Evolutionary conservation across 345 rosid species (phyloP), one percentile per base, ranked within the genome.

Genomic region (Camelina hispida): DNA sequence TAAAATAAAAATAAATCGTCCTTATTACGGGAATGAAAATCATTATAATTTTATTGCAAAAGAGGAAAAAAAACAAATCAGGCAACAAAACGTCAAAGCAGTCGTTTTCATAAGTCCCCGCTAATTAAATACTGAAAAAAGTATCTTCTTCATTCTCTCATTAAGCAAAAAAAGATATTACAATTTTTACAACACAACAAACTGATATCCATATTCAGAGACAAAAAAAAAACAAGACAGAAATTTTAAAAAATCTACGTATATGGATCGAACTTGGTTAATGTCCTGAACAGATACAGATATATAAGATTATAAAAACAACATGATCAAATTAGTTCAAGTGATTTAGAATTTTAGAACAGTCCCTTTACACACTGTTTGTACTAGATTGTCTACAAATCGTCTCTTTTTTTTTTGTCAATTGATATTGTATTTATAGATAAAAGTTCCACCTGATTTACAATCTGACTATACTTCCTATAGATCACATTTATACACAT

Each of bases 301-400:
- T n/a, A n/a, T 25, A 25, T 35, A 32, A 10, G 30, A 37, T 17
- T 5, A 62, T 23, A 23, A 23, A 6, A 48, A 50, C 3, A 22
- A 47, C 43, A 2, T 9, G 0, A 15, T 15, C 25, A 37, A 40
- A 52, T 25, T 73, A 0, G 40, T 35, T 37, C 42, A 37, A 37
- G 11, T 35, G 10, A 9, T n/a, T n/a, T n/a, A n/a, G n/a, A n/a
- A n/a, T n/a, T 37, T 9, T 37, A 37, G 1, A 37, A 9, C 12
- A 37, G 12, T 87, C 86, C 74, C 89, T 74, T 76, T 86, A 90
- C 13, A n/a, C 43, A 38, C 1, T 38, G 15, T 42, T 42, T 42
- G 13, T 9, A 10, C n/a, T n/a, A n/a, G n/a, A n/a, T n/a, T n/a
- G n/a, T n/a, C n/a, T n/a, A n/a, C n/a, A n/a, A n/a, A n/a, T n/a